These are phyloP conservation scores for Leptoxyphium fumago DNA, from an alignment of 2,329 filamentous ascomycete species.

Conservation along the genomic window DNA sequence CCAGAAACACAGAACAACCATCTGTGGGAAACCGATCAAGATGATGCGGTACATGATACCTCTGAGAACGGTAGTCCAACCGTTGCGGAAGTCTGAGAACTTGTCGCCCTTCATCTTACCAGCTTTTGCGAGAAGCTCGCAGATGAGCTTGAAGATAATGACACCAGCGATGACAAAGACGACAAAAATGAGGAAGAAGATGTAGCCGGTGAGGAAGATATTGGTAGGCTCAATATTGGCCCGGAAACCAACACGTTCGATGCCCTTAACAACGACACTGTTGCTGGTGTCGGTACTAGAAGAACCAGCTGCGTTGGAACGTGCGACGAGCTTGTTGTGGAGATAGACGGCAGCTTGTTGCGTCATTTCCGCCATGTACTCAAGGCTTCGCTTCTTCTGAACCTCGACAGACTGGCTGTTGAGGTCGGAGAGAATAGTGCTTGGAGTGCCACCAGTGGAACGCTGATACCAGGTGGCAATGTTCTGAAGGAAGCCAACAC, in stretches of 20 bases:
- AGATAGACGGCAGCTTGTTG: slow-evolving; percentile 36
- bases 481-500: slow-evolving; percentile 68
- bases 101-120: slow-evolving; percentile 71
- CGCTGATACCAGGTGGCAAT: slow-evolving; percentile 95
- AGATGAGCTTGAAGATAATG: slow-evolving; percentile 63
- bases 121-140: slow-evolving; percentile 59
- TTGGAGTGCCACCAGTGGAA: slow-evolving; percentile 73
- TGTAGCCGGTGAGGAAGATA: slow-evolving; percentile 80
- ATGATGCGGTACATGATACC: slow-evolving; percentile 84
- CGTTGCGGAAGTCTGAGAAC: slow-evolving; percentile 86
- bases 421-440: slow-evolving; percentile 61
- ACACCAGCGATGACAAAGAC: slow-evolving; percentile 59
- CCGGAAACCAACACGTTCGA: slow-evolving; percentile 77
- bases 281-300: slow-evolving; percentile 19
- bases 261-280: slow-evolving; percentile 53
- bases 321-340: slow-evolving; percentile 23
- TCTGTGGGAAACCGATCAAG: slow-evolving; percentile 81
- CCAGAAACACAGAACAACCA: slow-evolving; percentile 83
- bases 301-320: slow-evolving; percentile 12
- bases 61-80: slow-evolving; percentile 84
- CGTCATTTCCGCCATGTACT: slow-evolving; percentile 30
- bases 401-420: slow-evolving; percentile 69
- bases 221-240: slow-evolving; percentile 79
- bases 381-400: slow-evolving; percentile 53
- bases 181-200: slow-evolving; percentile 79